A percentile compares a stretch with the other conserved stretches of the same genome.
These are phyloP conservation scores for Avena eriantha DNA, from an alignment of 176 grass and related monocot species.

Conservation along the genomic window DNA sequence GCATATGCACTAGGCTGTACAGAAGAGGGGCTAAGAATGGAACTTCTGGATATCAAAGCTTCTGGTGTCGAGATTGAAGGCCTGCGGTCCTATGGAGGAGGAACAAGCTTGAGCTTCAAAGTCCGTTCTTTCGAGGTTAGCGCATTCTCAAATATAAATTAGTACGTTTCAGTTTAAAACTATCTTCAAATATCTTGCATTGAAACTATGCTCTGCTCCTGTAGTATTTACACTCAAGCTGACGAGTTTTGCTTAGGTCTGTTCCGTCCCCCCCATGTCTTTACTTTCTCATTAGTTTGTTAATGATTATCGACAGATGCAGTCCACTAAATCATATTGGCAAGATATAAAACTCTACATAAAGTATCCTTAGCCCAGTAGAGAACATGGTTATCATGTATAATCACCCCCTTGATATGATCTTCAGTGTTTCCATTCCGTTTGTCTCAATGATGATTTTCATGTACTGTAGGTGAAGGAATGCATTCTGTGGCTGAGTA, in stretches of 20 bases:
- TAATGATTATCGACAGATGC: conserved; percentile 13
- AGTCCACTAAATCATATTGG: conserved; percentile 32
- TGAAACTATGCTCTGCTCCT: neutral
- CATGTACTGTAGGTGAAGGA: conserved; percentile 54
- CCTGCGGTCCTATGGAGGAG: conserved; percentile 59
- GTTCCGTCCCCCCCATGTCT: neutral
- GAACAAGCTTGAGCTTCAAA: conserved; percentile 75
- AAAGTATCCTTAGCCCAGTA: conserved; percentile 29
- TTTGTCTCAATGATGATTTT: conserved; percentile 10
- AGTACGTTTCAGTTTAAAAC: neutral
- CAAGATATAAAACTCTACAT: conserved; percentile 40
- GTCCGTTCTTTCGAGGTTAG: conserved; percentile 75
- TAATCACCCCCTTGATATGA: neutral
- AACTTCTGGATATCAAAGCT: conserved; percentile 81
- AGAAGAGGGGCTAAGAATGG: conserved; percentile 87
- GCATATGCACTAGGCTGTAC: conserved; percentile 95
- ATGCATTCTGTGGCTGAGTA: conserved; percentile 95
- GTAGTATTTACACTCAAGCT: conserved; percentile 24
- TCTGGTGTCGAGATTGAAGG: conserved; percentile 78
- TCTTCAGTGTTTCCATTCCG: neutral
- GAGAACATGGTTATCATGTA: conserved; percentile 21
- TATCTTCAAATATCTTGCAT: conserved; percentile 7
- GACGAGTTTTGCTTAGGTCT: conserved; percentile 24
- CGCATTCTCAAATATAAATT: neutral
- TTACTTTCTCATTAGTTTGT: conserved; percentile 18